Base-by-base conservation (phyloP, 345 rosid genomes). In the Pistacia integerrima region DNA sequence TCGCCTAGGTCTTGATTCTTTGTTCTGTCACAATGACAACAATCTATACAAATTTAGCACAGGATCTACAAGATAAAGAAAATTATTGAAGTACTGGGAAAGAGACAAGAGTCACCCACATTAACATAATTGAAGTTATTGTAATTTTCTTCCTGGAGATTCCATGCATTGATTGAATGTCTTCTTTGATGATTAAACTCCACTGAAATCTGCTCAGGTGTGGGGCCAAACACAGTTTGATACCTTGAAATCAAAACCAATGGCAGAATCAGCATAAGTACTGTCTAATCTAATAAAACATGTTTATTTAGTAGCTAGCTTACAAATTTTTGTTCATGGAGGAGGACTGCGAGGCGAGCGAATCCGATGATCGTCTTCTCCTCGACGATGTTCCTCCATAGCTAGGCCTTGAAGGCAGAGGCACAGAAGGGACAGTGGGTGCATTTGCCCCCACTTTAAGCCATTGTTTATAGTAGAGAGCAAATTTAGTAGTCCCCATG, bases 391-490 rank as follows among this genome's bases (percentile, higher is more conserved):
- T 82, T 30, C 74, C 66, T 76, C 79, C 67, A 74, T 49, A 76
- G 58, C 74, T 64, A 17, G 77, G 73, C 57, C 65, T 81, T 10
- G 86, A 75, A 9, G 92, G 92, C 69, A 87, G 76, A 74, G 91
- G 88, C 61, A 90, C 85, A 12, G 44, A 28, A 67, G 92, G 92
- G 78, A 84, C 67, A 36, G 85, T n/a, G 49, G 93, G 86, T 13
- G 83, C 79, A 62, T 82, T 80, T 13, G 69, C 87, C 66, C 91
- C 92, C 56, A 81, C 81, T 78, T 84, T 86, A 54, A 90, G 89
- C 92, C 91, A 87, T 20, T 82, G 75, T 77, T 79, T 85, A 33
- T 87, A 88, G 72, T 87, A 90, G 49, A 80, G 56, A n/a, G 92
- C 86, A 68, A 90, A 90, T 67, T 66, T 84, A 72, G 76, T 44